These are phyloP conservation scores for Lanmaoa rubissima DNA, from an alignment of 768 basidiomycete species.

Conservation along the genomic window DNA sequence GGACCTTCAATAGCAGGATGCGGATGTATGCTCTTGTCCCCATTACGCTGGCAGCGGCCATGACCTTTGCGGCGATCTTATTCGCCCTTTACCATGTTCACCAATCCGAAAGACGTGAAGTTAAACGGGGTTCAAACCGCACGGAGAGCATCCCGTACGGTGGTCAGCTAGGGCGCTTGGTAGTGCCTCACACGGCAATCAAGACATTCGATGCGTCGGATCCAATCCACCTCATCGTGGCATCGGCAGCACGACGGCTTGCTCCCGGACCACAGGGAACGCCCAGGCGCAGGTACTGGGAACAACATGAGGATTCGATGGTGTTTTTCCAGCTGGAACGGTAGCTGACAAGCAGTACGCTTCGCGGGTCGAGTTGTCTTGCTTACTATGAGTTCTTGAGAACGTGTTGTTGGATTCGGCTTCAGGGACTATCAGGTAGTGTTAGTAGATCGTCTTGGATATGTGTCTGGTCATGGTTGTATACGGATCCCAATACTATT, in stretches of 20 bases:
- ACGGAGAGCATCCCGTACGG: accelerated
- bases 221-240: not conserved
- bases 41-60: not conserved
- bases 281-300: not conserved
- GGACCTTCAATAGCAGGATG: not conserved
- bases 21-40: not conserved
- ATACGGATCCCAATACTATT: too few relatives aligned
- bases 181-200: not conserved
- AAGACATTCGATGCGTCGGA: not conserved
- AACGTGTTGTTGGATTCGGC: too few relatives aligned
- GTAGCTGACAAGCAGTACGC: too few relatives aligned
- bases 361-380: too few relatives aligned
- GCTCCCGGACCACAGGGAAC: not conserved
- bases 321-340: not conserved
- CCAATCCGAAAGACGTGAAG: not conserved
- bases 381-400: too few relatives aligned
- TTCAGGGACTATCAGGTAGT: too few relatives aligned
- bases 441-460: too few relatives aligned
- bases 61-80: not conserved
- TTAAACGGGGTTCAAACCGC: accelerated
- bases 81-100: not conserved
- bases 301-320: not conserved
- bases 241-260: not conserved
- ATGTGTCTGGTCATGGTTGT: too few relatives aligned
- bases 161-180: not conserved